phyloP scores from a whole-genome alignment of 768 basidiomycete species.

The Lactarius vividus region DNA sequence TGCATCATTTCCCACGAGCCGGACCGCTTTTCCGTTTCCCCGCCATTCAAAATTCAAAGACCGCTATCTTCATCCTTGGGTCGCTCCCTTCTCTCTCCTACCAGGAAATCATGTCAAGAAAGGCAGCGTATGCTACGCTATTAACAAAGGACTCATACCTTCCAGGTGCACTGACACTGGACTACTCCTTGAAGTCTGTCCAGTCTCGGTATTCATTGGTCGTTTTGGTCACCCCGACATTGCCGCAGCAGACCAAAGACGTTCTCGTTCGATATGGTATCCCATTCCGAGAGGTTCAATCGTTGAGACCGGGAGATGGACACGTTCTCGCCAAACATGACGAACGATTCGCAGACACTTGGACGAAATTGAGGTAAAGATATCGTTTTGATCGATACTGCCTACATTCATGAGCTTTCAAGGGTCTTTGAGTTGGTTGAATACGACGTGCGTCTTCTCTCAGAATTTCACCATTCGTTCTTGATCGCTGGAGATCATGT shows the following conservation, averaged over 20 bases:
- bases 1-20: too few relatives aligned
- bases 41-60: too few relatives aligned
- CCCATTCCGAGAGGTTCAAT: constrained; percentile 53
- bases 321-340: constrained; percentile 37
- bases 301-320: constrained; percentile 51
- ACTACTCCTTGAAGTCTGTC: constrained; percentile 46
- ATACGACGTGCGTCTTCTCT: constrained; percentile 52
- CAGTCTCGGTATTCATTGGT: constrained; percentile 49
- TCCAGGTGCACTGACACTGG: constrained; percentile 53
- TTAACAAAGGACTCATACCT: constrained; percentile 66
- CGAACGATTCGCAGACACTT: constrained; percentile 58
- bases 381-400: not conserved
- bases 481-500: constrained; percentile 16
- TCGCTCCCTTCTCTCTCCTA: too few relatives aligned
- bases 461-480: not conserved
- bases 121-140: constrained; percentile 71
- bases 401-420: not conserved
- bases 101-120: constrained; percentile 34
- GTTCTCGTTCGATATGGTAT: constrained; percentile 56
- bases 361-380: constrained; percentile 55
- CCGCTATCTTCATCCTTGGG: too few relatives aligned
- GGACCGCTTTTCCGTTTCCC: too few relatives aligned
- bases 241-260: constrained; percentile 39
- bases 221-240: constrained; percentile 46
- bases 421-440: constrained; percentile 65